Percentiles rank a stretch among this genome's conserved stretches.
Evolutionary conservation across 148 eudicot genomes (phyloP).

Genomic region (Nepenthes gracilis): DNA sequence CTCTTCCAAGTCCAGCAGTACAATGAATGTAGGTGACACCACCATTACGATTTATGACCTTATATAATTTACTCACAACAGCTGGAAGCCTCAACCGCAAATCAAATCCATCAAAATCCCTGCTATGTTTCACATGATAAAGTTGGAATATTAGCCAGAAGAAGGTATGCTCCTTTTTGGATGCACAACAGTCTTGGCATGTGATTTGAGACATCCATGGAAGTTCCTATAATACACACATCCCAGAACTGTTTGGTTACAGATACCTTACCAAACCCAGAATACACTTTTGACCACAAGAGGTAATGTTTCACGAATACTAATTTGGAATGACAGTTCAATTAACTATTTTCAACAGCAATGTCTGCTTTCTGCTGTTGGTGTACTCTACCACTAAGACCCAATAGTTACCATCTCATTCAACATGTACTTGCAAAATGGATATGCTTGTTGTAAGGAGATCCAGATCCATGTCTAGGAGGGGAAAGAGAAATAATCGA

Average conservation of each 20-base stretch:
- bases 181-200: background rate
- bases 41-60: constrained; percentile 66
- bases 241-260: background rate
- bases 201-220: background rate
- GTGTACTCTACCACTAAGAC: too few relatives aligned
- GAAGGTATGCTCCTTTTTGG: background rate
- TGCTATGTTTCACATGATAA: constrained; percentile 15
- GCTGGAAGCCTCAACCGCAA: constrained; percentile 86
- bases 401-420: too few relatives aligned
- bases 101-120: constrained; percentile 91
- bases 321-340: too few relatives aligned
- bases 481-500: too few relatives aligned
- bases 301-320: too few relatives aligned
- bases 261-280: too few relatives aligned
- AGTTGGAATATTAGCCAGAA: background rate
- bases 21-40: constrained; percentile 91
- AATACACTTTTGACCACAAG: too few relatives aligned
- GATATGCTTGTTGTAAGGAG: too few relatives aligned
- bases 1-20: constrained; percentile 98
- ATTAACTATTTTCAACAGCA: too few relatives aligned
- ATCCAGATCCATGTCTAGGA: too few relatives aligned
- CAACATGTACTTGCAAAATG: too few relatives aligned
- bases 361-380: too few relatives aligned
- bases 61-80: constrained; percentile 64
- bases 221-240: background rate